Base-by-base conservation (phyloP, 1,284 basidiomycete genomes). In the Somion occarium region DNA sequence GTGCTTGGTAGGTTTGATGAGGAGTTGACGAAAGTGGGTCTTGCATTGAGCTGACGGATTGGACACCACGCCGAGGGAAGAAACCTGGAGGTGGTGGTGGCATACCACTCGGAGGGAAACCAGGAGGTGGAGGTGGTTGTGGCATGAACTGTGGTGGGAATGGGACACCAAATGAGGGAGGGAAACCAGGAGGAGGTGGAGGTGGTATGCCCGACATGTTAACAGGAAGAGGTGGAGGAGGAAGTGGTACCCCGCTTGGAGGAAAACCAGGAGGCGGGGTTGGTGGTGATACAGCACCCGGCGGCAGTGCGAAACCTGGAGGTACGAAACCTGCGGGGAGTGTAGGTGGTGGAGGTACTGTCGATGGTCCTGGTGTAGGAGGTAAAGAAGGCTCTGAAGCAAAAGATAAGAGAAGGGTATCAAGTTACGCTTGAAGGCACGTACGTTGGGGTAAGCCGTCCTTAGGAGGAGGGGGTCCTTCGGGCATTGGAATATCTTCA, bases 401-500 rank as follows among this genome's bases (percentile, higher is more conserved):
- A n/a, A n/a, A n/a, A n/a, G 7, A 46, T 44, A 49, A 27, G 23
- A n/a, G 48, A 41, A 30, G 22, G 3, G 13, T 5, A 38, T 25
- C 7, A 43, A 42, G 7, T 34, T 34, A 34, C 15, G 7, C 30
- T 34, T 7, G 30, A 34, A 34, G 30, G 30, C 15, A 23, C 43
- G 20, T 23, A 61, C 46, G 44, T 60, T 53, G 47, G 24, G 48
- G 15, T 34, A 30, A 46, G 3, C 62, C 61, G 9, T 59, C 55
- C 49, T 59, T 58, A 2, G 59, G 56, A 0, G 90, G 90, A 26
- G 87, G 87, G 38, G 85, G 88, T 0, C 86, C 91, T 49, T 87
- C 86, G 7, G 93, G 93, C 84, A 95, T 86, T 12, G 82, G 80
- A 41, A 94, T 92, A 53, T 93, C 91, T 58, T 91, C 88, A 53